Evolutionary conservation across 768 basidiomycete species (phyloP).

Genomic region (Mycena sanguinolenta): DNA sequence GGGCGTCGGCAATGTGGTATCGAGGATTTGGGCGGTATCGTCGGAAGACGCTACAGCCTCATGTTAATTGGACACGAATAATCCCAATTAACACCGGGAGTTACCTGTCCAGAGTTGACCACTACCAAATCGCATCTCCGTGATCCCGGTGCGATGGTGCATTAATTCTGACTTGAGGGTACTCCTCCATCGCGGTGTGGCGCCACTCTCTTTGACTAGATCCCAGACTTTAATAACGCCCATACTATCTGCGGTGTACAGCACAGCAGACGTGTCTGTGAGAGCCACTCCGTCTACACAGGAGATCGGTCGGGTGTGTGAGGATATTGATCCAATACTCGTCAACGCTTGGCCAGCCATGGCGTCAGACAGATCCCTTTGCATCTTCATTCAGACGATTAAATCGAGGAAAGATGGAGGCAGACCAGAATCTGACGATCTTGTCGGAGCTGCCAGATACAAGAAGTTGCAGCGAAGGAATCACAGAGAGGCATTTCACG

Average conservation of each 20-base stretch:
- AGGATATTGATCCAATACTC: conserved; percentile 78
- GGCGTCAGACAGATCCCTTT: conserved; percentile 75
- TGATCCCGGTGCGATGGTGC: conserved; percentile 88
- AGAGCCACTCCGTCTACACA: conserved; percentile 70
- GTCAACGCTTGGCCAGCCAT: conserved; percentile 56
- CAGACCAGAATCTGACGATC: conserved; percentile 87
- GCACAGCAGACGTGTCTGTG: conserved; percentile 59
- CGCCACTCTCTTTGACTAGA: conserved; percentile 59
- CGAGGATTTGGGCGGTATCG: conserved; percentile 79
- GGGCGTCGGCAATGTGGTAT: conserved; percentile 45
- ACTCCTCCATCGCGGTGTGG: conserved; percentile 62
- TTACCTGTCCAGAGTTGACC: conserved; percentile 92
- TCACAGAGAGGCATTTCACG: conserved; percentile 84
- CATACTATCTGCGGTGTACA: conserved; percentile 94
- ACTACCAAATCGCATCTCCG: conserved; percentile 75
- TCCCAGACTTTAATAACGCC: conserved; percentile 90
- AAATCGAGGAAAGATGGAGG: conserved; percentile 12
- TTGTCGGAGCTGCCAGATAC: conserved; percentile 94
- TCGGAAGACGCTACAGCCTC: conserved; percentile 83
- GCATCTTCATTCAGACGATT: conserved; percentile 6
- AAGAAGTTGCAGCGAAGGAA: conserved; percentile 75
- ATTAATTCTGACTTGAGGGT: conserved; percentile 67
- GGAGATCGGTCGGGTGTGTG: conserved; percentile 92
- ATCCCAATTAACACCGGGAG: not conserved
- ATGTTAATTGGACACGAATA: not conserved